Base-by-base conservation (phyloP, 1,139 yeast genomes). In the Arxiozyma bovina region DNA sequence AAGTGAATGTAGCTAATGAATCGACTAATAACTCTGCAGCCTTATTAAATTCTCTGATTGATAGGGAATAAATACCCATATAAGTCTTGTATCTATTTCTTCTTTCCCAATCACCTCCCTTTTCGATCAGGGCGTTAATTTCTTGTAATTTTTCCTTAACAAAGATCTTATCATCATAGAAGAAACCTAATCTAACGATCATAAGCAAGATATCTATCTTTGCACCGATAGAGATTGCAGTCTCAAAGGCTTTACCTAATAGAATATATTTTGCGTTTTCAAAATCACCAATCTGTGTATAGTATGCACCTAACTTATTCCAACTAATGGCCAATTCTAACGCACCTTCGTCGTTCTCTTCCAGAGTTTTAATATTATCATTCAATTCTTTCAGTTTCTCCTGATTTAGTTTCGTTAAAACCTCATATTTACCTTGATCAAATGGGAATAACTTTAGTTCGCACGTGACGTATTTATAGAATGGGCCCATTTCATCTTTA, bases 31-130 rank as follows among this genome's bases (percentile, higher is more conserved):
- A 75, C 57, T 81, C 81, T 3, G 97, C 82, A 0, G 95, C 96
- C 62, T 88, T 95, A 40, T 75, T 74, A 66, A 94, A 94, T 65
- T 89, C 83, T 65, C 99, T 82, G 30, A 93, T 84, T 18, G 96
- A 87, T 78, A 93, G 74, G 52, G 82, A 76, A 70, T 88, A 88
- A 54, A 93, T 78, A 23, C 99, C 99, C 59, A 81, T 74, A 73
- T 93, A 94, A 8, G 98, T 89, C 74, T 94, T 93, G 76, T 81
- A 89, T 63, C 96, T 77, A 74, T 94, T 93, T 67, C 96, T 83
- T 71, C 99, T 87, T 73, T 94, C 99, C 99, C 99, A 93, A 70
- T 93, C 99, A 57, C 99, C 99, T 53, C 99, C 99, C 66, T 89
- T 86, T 65, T 93, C 99, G 65, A 93, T 89, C 67, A 88, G 75